These are phyloP conservation scores for Colletotrichum zoysiae DNA, from an alignment of 2,329 filamentous ascomycete species.

Conservation along the genomic window DNA sequence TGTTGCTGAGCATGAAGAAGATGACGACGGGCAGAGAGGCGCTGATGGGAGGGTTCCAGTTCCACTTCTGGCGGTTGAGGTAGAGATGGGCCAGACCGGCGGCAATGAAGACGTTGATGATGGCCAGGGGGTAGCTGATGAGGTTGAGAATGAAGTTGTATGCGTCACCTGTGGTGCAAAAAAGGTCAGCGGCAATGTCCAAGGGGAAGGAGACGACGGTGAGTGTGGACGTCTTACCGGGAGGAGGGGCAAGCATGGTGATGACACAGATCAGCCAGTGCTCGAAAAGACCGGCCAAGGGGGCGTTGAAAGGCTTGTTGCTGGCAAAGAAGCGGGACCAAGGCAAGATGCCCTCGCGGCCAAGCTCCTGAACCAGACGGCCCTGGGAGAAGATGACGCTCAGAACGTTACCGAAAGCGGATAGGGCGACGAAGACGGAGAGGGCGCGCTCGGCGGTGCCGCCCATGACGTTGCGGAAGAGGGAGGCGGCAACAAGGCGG, in stretches of 20 bases:
- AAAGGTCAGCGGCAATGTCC: constrained; percentile 18
- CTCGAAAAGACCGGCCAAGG: constrained; percentile 70
- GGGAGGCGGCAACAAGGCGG: constrained; percentile 65
- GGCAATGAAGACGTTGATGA: constrained; percentile 68
- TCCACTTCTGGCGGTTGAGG: constrained; percentile 58
- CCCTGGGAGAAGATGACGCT: constrained; percentile 78
- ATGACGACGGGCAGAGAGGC: constrained; percentile 66
- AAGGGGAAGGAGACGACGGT: constrained; percentile 43
- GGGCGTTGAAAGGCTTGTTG: constrained; percentile 73
- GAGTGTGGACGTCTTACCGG: constrained; percentile 74
- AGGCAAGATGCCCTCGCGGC: constrained; percentile 74
- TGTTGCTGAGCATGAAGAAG: constrained; percentile 72
- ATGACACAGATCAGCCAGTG: constrained; percentile 75
- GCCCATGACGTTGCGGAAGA: constrained; percentile 70
- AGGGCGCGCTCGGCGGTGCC: constrained; percentile 67
- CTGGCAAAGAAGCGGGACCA: constrained; percentile 73
- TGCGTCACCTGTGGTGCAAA: constrained; percentile 13
- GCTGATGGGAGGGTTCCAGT: constrained; percentile 67
- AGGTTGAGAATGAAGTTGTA: constrained; percentile 55
- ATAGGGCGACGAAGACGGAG: constrained; percentile 75
- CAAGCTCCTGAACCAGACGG: constrained; percentile 74
- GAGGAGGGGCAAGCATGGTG: constrained; percentile 75
- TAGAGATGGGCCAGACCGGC: constrained; percentile 67
- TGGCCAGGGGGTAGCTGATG: constrained; percentile 73
- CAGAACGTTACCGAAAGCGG: constrained; percentile 76